Conservation (phyloP, 176 grass and related monocot species). For the Thalia dealbata region DNA sequence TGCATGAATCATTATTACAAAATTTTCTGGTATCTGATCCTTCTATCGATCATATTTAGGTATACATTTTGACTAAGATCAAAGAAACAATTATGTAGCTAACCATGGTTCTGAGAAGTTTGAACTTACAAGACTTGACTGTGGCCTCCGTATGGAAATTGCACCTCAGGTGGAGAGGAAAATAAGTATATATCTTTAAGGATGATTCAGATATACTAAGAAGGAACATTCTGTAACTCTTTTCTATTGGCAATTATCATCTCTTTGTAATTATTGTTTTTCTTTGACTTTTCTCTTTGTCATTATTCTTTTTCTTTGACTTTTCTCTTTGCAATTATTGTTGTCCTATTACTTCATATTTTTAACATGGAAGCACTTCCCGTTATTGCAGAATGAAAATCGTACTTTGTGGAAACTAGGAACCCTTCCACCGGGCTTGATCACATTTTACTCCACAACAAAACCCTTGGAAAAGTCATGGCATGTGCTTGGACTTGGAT, state of each 20-base stretch:
- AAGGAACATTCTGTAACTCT: not conserved
- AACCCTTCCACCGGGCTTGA: constrained; percentile 79
- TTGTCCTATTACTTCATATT: constrained; percentile 11
- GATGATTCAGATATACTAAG: not conserved
- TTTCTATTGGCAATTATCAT: not conserved
- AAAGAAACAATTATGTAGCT: not conserved
- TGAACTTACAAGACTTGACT: not conserved
- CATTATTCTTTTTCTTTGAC: too few relatives aligned
- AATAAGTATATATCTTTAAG: not conserved
- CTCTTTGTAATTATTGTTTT: not conserved
- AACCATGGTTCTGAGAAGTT: not conserved
- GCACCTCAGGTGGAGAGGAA: not conserved
- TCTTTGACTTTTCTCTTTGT: not conserved
- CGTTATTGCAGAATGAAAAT: constrained; percentile 71
- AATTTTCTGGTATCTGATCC: not conserved
- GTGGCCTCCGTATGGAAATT: not conserved
- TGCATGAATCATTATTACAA: too few relatives aligned
- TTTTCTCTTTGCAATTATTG: not conserved
- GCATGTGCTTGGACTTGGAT: constrained; percentile 96
- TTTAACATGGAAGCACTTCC: constrained; percentile 9
- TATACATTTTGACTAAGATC: not conserved
- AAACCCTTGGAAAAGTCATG: constrained; percentile 92
- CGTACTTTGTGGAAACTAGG: constrained; percentile 87
- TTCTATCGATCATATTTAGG: not conserved
- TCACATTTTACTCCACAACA: constrained; percentile 97